phyloP scores from a whole-genome alignment of 2,329 filamentous ascomycete species.

The Neocucurbitaria cava region DNA sequence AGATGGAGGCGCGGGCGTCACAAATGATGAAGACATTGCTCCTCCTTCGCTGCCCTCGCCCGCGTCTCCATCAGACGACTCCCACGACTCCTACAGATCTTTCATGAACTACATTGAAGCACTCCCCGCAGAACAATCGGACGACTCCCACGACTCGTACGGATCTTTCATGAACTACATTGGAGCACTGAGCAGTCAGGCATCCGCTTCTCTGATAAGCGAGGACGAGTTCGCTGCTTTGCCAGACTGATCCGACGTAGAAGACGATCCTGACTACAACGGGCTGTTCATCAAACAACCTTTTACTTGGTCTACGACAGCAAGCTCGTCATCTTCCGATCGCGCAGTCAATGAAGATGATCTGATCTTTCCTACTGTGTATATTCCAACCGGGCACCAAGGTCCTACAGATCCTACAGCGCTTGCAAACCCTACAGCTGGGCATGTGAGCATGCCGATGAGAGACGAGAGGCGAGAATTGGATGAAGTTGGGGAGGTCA shows the following conservation, averaged over 20 bases:
- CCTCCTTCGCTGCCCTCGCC: too few species aligned
- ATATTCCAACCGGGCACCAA: neutral
- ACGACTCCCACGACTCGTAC: constrained; percentile 4
- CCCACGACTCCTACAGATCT: too few species aligned
- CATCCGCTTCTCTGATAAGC: neutral
- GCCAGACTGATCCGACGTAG: constrained; percentile 4
- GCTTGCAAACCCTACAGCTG: neutral
- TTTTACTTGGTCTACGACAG: neutral
- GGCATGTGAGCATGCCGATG: neutral
- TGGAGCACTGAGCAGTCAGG: neutral
- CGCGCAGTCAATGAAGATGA: too few species aligned
- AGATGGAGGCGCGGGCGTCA: neutral
- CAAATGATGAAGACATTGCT: too few species aligned
- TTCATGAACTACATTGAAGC: too few species aligned
- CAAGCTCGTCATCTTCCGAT: neutral
- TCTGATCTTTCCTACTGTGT: neutral
- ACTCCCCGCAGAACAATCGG: neutral
- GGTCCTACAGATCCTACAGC: neutral
- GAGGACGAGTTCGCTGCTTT: neutral
- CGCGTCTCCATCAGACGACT: too few species aligned
- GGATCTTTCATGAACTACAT: neutral
- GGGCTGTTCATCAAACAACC: neutral
- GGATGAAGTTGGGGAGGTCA: neutral
- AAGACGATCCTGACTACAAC: constrained; percentile 7
- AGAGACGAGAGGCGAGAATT: neutral